These are phyloP conservation scores for Umbellularia californica DNA, from an alignment of 164 flowering plant species.

Conservation along the genomic window DNA sequence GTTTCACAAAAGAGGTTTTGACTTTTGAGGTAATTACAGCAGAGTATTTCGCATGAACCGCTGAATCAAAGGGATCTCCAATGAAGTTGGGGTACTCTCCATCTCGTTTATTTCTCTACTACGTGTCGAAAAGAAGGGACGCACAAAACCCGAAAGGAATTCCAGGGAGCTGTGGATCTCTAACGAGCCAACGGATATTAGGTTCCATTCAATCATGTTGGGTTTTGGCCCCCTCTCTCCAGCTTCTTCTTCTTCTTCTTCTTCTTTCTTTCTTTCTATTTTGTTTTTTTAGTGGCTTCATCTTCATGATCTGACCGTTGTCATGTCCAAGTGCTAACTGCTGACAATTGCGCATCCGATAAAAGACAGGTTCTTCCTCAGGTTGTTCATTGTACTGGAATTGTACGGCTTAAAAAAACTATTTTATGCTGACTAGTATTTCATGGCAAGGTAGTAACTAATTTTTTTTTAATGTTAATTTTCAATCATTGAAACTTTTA, in stretches of 20 bases:
- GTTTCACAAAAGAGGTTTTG: not conserved
- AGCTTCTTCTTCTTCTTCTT: too few relatives aligned
- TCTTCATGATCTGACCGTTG: not conserved
- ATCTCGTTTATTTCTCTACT: too few relatives aligned
- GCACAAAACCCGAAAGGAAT: too few relatives aligned
- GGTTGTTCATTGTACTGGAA: not conserved
- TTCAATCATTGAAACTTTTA: accelerated
- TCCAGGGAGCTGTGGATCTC: too few relatives aligned
- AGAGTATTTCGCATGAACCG: not conserved
- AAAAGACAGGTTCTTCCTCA: not conserved
- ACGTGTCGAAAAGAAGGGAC: too few relatives aligned
- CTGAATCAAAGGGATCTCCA: not conserved
- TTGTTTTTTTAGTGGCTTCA: not conserved
- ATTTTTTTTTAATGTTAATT: too few relatives aligned
- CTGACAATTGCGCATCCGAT: not conserved
- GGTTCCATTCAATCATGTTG: not conserved
- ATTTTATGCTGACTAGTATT: too few relatives aligned
- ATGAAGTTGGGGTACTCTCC: too few relatives aligned
- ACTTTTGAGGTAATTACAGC: not conserved
- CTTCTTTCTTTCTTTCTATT: not conserved
- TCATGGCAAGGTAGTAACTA: too few relatives aligned
- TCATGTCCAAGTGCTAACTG: not conserved
- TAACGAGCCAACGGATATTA: too few relatives aligned
- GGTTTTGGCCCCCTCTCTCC: not conserved
- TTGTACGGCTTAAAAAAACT: too few relatives aligned